Base-by-base conservation (phyloP, 257 asterid species). In the Cynanchum wilfordii region DNA sequence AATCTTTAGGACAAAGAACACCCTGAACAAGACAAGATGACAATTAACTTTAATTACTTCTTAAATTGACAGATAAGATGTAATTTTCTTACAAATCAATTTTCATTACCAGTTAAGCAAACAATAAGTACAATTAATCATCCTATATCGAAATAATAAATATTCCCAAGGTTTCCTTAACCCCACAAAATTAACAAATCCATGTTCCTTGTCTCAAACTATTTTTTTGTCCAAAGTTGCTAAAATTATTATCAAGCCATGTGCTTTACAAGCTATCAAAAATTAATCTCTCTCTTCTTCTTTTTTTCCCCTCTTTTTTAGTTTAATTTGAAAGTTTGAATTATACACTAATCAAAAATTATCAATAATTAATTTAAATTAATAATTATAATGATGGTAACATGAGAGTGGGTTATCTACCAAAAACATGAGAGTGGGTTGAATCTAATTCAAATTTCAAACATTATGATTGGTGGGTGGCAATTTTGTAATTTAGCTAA, bases 191-290 rank as follows among this genome's bases (percentile, higher is more conserved):
- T 51, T 74, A 74, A 22, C 69, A 66, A 68, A 45, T 25, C 51
- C 59, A 68, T 56, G 64, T 42, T 71, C 68, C 68, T 71, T 24
- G 57, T 71, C 55, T 56, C 75, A 54, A 56, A 56, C 56, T 40
- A 54, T n/a, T 38, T 1, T 71, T 36, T 71, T 58, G 36, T 57
- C 69, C 74, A 66, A 66, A 30, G 45, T 44, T 42, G 54, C 27
- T 68, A 40, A 68, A 75, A 45, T 45, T 75, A 75, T 68, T 25
- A 57, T 45, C 73, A 19, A 64, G 17, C 70, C 79, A 76, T 76
- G 79, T 76, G 79, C 71, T 16, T 42, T 59, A 62, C 57, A 45
- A 52, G 49, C 71, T 44, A 16, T 58, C 44, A 56, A 19, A 19
- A 36, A 67, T 75, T 67, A 19, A 75, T 50, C 56, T 56, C 10